Conservation (phyloP, 2,329 filamentous ascomycete species). For the Rhytidhysteron rufulum region DNA sequence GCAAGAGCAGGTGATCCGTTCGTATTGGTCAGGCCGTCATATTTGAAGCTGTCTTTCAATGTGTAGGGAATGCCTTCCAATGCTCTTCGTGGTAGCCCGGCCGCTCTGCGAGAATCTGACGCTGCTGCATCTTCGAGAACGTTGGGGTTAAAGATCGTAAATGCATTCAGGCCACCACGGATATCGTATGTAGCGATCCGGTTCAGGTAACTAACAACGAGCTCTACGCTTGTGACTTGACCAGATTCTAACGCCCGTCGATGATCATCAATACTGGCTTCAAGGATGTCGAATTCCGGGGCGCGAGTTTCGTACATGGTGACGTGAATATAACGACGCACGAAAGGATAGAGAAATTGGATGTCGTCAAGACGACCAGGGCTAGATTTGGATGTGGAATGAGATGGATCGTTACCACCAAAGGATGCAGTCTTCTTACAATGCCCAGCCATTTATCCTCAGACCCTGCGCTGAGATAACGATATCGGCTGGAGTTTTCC, state of each 20-base stretch:
- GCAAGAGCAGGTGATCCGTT: conserved; percentile 53
- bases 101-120: conserved; percentile 41
- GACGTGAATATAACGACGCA: too few species aligned
- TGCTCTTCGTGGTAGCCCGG: conserved; percentile 26
- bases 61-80: conserved; percentile 55
- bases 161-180: conserved; percentile 41
- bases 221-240: conserved; percentile 40
- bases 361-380: too few species aligned
- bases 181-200: conserved; percentile 45
- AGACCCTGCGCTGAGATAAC: too few species aligned
- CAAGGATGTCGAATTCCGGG: conserved; percentile 36
- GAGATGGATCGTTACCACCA: too few species aligned
- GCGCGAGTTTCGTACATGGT: too few species aligned
- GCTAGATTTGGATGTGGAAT: too few species aligned
- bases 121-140: conserved; percentile 42
- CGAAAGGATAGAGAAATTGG: too few species aligned
- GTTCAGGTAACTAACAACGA: conserved; percentile 41
- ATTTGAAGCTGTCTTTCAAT: conserved; percentile 53
- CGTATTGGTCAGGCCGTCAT: conserved; percentile 48
- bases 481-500: too few species aligned
- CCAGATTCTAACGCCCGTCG: conserved; percentile 36
- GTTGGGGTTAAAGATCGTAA: conserved; percentile 42
- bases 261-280: conserved; percentile 42
- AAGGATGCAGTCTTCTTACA: too few species aligned
- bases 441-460: too few species aligned